These are phyloP conservation scores for Suhomyces maxii DNA, from an alignment of 1,139 yeast genomes.

Conservation along the genomic window DNA sequence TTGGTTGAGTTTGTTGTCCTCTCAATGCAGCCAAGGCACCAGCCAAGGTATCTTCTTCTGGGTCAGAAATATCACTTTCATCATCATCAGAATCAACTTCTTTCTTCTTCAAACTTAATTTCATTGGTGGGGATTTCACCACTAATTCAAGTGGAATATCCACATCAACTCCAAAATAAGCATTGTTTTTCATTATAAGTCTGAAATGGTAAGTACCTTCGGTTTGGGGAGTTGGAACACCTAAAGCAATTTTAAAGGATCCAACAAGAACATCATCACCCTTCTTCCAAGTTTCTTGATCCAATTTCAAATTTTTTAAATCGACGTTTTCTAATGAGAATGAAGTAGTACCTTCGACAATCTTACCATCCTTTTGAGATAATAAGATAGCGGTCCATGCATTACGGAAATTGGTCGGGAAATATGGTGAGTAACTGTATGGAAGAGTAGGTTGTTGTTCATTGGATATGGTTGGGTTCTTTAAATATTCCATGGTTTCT, in stretches of 20 bases:
- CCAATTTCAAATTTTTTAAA: conserved; percentile 54
- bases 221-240: conserved; percentile 69
- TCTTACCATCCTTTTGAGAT: conserved; percentile 73
- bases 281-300: conserved; percentile 48
- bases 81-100: conserved; percentile 34
- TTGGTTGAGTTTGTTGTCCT: conserved; percentile 47
- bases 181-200: conserved; percentile 60
- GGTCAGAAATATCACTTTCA: conserved; percentile 61
- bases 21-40: conserved; percentile 65
- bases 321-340: conserved; percentile 54
- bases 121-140: conserved; percentile 52
- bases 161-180: conserved; percentile 70
- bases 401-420: conserved; percentile 56
- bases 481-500: conserved; percentile 63
- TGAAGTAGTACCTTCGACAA: conserved; percentile 65
- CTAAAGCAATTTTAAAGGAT: conserved; percentile 71
- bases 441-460: conserved; percentile 68
- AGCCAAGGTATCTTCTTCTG: conserved; percentile 64
- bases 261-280: conserved; percentile 57
- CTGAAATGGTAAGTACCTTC: conserved; percentile 66
- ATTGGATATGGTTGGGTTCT: conserved; percentile 70
- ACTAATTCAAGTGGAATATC: conserved; percentile 66
- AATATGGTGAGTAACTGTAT: conserved; percentile 65
- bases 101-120: conserved; percentile 20
- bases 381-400: conserved; percentile 71